phyloP scores from a whole-genome alignment of 1,284 basidiomycete species.

The Bondarzewia mesenterica region DNA sequence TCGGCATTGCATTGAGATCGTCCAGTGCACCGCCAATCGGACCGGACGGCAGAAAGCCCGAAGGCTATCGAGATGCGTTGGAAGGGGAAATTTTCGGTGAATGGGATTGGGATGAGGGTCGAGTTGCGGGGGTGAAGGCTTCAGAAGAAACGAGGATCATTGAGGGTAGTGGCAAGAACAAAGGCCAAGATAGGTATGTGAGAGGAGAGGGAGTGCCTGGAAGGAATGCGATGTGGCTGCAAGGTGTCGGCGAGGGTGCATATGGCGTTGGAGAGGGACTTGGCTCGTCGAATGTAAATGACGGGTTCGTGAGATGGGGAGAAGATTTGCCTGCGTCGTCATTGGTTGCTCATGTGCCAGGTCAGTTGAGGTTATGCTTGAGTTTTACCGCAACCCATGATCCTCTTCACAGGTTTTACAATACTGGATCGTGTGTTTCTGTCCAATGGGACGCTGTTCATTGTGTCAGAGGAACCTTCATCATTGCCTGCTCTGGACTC shows the following conservation, averaged over 20 bases:
- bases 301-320: slow-evolving; percentile 46
- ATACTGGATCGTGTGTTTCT: slow-evolving; percentile 72
- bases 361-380: neutral
- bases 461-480: slow-evolving; percentile 51
- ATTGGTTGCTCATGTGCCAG: slow-evolving; percentile 51
- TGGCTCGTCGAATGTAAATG: slow-evolving; percentile 33
- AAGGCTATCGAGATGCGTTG: slow-evolving; percentile 41
- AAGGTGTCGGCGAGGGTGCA: slow-evolving; percentile 16
- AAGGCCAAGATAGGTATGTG: slow-evolving; percentile 14
- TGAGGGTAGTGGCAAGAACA: slow-evolving; percentile 4
- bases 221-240: slow-evolving; percentile 28
- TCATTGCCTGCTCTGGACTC: slow-evolving; percentile 40
- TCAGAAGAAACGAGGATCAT: slow-evolving; percentile 10
- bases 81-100: slow-evolving; percentile 57
- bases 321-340: slow-evolving; percentile 41
- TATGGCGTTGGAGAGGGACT: slow-evolving; percentile 16
- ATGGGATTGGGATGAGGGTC: slow-evolving; percentile 55
- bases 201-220: slow-evolving; percentile 22
- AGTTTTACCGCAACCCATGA: neutral
- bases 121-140: slow-evolving; percentile 38
- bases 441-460: slow-evolving; percentile 58
- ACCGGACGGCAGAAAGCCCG: slow-evolving; percentile 41
- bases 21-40: slow-evolving; percentile 31
- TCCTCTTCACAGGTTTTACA: slow-evolving; percentile 55
- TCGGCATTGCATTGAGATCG: slow-evolving; percentile 8